Percentiles rank a stretch among this genome's conserved stretches.
Evolutionary conservation across 169 alveolate species (phyloP).

Genomic region (Eimeria maxima): DNA sequence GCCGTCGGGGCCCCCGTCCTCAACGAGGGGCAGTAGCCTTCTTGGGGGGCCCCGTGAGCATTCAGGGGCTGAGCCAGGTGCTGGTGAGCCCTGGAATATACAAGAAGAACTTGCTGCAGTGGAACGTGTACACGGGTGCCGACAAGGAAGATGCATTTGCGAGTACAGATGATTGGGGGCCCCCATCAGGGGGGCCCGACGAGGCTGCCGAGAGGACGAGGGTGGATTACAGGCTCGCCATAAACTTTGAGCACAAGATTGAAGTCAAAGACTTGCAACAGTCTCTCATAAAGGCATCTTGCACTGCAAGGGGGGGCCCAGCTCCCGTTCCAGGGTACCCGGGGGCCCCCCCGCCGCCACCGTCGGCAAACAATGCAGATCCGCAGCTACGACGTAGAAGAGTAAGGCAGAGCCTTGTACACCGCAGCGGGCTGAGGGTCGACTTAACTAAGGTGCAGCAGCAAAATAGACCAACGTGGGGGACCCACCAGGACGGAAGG

Average conservation of each 20-base stretch:
- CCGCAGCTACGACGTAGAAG: background rate
- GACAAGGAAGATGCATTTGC: slow-evolving; percentile 37
- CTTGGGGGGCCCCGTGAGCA: slow-evolving; percentile 6
- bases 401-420: slow-evolving; percentile 7
- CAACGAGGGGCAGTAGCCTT: slow-evolving; percentile 6
- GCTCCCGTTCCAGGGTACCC: background rate
- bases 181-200: background rate
- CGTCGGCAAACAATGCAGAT: background rate
- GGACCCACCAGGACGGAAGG: background rate
- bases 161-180: background rate
- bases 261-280: slow-evolving; percentile 22
- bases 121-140: slow-evolving; percentile 43
- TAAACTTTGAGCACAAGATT: slow-evolving; percentile 38
- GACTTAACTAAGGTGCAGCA: slow-evolving; percentile 34
- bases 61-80: slow-evolving; percentile 12
- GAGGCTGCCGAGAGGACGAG: slow-evolving; percentile 16
- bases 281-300: background rate
- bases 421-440: slow-evolving; percentile 22
- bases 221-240: slow-evolving; percentile 39
- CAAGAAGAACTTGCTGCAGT: slow-evolving; percentile 50
- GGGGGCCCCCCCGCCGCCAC: slow-evolving; percentile 22
- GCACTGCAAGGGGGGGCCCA: background rate
- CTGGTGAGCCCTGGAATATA: slow-evolving; percentile 32
- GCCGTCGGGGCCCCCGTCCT: background rate
- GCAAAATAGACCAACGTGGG: slow-evolving; percentile 26